Conservation (phyloP, 2,329 filamentous ascomycete genomes). For the Alternaria sp. region DNA sequence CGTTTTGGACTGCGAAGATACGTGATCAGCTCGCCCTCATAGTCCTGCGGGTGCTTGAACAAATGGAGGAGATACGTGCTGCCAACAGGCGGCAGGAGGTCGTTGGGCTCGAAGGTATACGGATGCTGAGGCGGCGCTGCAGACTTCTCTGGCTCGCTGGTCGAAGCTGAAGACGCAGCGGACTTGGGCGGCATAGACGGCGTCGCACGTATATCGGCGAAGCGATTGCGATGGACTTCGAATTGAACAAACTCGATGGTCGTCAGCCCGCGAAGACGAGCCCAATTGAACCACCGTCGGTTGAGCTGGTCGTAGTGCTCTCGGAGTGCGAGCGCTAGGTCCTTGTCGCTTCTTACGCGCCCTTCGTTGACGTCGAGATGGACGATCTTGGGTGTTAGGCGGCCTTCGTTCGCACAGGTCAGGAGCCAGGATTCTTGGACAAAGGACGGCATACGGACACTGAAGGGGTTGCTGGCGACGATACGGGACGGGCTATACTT, state of each 20-base stretch:
- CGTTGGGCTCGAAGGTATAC: conserved; percentile 48
- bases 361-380: conserved; percentile 46
- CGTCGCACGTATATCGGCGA: conserved; percentile 48
- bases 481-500: conserved; percentile 34
- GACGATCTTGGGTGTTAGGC: conserved; percentile 46
- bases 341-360: conserved; percentile 44
- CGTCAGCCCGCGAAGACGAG: conserved; percentile 44
- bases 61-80: conserved; percentile 48
- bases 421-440: conserved; percentile 45
- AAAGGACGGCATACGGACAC: conserved; percentile 26
- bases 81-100: conserved; percentile 49
- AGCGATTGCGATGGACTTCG: conserved; percentile 50
- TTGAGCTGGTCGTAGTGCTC: conserved; percentile 46
- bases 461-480: conserved; percentile 32
- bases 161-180: conserved; percentile 15
- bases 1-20: conserved; percentile 47
- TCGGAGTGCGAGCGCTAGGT: conserved; percentile 43
- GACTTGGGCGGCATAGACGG: conserved; percentile 46
- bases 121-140: conserved; percentile 29
- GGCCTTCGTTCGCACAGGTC: conserved; percentile 49
- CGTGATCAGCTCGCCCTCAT: conserved; percentile 47
- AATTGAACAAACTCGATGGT: conserved; percentile 51
- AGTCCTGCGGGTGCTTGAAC: conserved; percentile 50
- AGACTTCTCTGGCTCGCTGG: conserved; percentile 15
- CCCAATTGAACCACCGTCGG: conserved; percentile 38